A percentile compares a stretch with the other conserved stretches of the same genome.
Evolutionary conservation across 1,284 basidiomycete genomes (phyloP).

Genomic region (Peniophora sp.): DNA sequence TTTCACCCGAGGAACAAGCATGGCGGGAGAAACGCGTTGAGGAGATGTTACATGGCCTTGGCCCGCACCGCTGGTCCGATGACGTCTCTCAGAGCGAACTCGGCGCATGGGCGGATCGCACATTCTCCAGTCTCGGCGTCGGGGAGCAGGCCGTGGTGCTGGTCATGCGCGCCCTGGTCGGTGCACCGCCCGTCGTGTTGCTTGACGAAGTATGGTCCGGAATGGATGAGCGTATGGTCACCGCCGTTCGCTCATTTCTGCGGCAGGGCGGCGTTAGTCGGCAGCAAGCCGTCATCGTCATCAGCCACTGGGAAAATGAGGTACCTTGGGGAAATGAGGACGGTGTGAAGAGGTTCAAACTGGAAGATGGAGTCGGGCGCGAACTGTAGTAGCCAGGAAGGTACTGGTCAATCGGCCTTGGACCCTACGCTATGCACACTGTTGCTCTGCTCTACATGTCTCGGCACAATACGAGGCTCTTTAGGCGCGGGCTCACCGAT

Average conservation of each 20-base stretch:
- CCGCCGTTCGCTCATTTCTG: conserved; percentile 55
- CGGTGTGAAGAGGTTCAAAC: conserved; percentile 31
- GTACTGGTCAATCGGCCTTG: too few relatives aligned
- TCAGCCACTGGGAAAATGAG: conserved; percentile 88
- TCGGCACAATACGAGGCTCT: too few relatives aligned
- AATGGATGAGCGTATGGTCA: conserved; percentile 77
- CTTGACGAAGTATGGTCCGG: conserved; percentile 90
- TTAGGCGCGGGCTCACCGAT: too few relatives aligned
- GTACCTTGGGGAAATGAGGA: conserved; percentile 62
- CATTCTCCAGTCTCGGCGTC: conserved; percentile 55
- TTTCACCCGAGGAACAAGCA: conserved; percentile 24
- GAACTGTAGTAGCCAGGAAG: too few relatives aligned
- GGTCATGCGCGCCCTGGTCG: conserved; percentile 79
- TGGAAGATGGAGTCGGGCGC: conserved; percentile 29
- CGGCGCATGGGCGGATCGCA: conserved; percentile 31
- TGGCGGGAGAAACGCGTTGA: conserved; percentile 41
- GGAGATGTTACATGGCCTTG: conserved; percentile 59
- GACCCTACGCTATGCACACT: too few relatives aligned
- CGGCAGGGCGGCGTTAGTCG: conserved; percentile 38
- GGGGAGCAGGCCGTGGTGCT: conserved; percentile 77
- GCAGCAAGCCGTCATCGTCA: conserved; percentile 72
- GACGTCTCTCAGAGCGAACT: conserved; percentile 8
- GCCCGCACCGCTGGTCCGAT: conserved; percentile 43
- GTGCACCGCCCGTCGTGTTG: conserved; percentile 60
- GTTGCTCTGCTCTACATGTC: too few relatives aligned